Evolutionary conservation across 225 moss, liverwort and hornwort genomes (phyloP), one percentile per base, ranked within the genome.

Genomic region (Sphagnum contortum): DNA sequence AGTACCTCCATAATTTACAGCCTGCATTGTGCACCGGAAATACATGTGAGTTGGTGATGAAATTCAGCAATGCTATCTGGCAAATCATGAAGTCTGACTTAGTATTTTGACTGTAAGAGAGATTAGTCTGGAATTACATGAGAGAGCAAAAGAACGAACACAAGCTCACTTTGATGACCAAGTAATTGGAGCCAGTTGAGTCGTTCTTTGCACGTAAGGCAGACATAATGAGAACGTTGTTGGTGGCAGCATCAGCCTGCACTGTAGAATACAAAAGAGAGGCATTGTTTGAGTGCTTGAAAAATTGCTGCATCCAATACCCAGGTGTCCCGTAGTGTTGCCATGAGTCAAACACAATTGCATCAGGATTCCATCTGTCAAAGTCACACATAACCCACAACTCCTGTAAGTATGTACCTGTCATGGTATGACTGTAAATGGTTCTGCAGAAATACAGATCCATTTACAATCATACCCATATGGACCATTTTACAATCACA

Each of bases 291-390:
- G 92, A 92, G 11, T 87, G 62, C 78, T 79, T 88, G 55, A 98
- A 98, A 62, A 98, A 71, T 8, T 54, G 80, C 12, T 98, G 96
- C 0, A 92, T 90, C 96, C 96, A 98, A 12, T 98, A 98, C 73
- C 96, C 91, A 5, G 96, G 96, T 5, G 96, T 98, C 2, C 96
- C 96, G 73, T 98, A 98, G 12, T 80, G 69, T 70, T 80, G 87
- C 88, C 85, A 90, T 9, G 88, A 78, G 71, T 92, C 87, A 73
- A 98, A 98, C 7, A 98, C 96, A 48, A 98, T 83, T 2, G 96
- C 92, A 75, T 92, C 92, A 1, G 96, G 96, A 58, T 87, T 92
- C 96, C 96, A 98, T 62, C 92, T 95, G 66, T 47, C 59, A 51
- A 8, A 60, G 44, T 46, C 44, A 5, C 45, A 57, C 14, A 12